Evolutionary conservation across 2,329 filamentous ascomycete species (phyloP).

Genomic region (Rhynchosporium agropyri): DNA sequence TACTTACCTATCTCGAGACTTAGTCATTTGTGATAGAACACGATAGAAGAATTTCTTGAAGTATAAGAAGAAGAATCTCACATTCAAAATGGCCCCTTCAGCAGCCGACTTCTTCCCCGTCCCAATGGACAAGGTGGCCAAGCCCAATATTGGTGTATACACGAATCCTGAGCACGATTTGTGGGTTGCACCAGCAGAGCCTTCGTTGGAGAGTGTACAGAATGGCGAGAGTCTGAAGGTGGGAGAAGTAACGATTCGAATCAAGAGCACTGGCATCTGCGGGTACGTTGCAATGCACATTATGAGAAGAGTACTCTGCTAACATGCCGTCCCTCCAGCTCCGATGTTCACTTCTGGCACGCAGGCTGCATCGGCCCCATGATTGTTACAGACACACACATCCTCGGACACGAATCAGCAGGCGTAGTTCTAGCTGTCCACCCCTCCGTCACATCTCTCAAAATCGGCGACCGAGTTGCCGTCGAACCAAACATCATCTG

Average conservation of each 20-base stretch:
- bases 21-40: background rate
- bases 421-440: constrained; percentile 82
- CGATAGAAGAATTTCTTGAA: background rate
- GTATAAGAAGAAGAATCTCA: background rate
- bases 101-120: constrained; percentile 31
- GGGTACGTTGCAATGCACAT: constrained; percentile 58
- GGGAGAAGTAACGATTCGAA: constrained; percentile 84
- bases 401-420: constrained; percentile 92
- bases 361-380: constrained; percentile 93
- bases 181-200: constrained; percentile 81
- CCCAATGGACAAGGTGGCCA: constrained; percentile 47
- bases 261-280: constrained; percentile 96
- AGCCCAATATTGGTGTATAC: constrained; percentile 93
- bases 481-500: constrained; percentile 95
- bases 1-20: background rate
- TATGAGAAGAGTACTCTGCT: constrained; percentile 13
- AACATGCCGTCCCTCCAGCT: constrained; percentile 53
- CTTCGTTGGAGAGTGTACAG: constrained; percentile 73
- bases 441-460: constrained; percentile 75
- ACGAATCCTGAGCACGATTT: constrained; percentile 92
- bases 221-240: constrained; percentile 68
- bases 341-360: constrained; percentile 97
- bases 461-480: constrained; percentile 87
- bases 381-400: constrained; percentile 86
- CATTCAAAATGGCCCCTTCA: constrained; percentile 35